Evolutionary conservation across 805 yeast species (phyloP).

Genomic region (Metschnikowia koreensis): DNA sequence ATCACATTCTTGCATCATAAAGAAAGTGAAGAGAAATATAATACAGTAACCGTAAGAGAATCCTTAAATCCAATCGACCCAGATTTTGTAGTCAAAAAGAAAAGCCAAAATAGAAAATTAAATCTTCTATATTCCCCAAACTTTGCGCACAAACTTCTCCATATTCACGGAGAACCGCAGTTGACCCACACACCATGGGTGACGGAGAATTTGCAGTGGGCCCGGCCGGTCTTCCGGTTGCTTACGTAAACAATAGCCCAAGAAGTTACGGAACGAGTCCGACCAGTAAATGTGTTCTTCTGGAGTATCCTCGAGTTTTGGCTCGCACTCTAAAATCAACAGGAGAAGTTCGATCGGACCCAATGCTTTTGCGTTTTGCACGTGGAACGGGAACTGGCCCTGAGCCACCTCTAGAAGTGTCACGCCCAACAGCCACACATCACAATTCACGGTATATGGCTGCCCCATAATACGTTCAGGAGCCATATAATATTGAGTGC

Average conservation of each 20-base stretch:
- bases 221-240: constrained; percentile 80
- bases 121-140: constrained; percentile 49
- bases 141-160: constrained; percentile 77
- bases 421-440: constrained; percentile 94
- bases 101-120: too few species aligned
- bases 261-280: constrained; percentile 75
- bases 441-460: constrained; percentile 92
- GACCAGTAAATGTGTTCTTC: constrained; percentile 78
- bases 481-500: constrained; percentile 98
- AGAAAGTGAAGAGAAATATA: too few species aligned
- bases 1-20: too few species aligned
- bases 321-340: constrained; percentile 78
- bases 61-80: too few species aligned
- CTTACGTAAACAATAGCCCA: constrained; percentile 76
- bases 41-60: too few species aligned
- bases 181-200: constrained; percentile 90
- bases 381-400: constrained; percentile 77
- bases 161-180: constrained; percentile 69
- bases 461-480: constrained; percentile 96
- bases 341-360: constrained; percentile 83
- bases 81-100: too few species aligned
- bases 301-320: constrained; percentile 75
- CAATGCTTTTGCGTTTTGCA: constrained; percentile 33
- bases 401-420: constrained; percentile 90
- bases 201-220: constrained; percentile 88